Evolutionary conservation across 2,329 filamentous ascomycete genomes (phyloP).

Genomic region (Macroventuria anomochaeta): DNA sequence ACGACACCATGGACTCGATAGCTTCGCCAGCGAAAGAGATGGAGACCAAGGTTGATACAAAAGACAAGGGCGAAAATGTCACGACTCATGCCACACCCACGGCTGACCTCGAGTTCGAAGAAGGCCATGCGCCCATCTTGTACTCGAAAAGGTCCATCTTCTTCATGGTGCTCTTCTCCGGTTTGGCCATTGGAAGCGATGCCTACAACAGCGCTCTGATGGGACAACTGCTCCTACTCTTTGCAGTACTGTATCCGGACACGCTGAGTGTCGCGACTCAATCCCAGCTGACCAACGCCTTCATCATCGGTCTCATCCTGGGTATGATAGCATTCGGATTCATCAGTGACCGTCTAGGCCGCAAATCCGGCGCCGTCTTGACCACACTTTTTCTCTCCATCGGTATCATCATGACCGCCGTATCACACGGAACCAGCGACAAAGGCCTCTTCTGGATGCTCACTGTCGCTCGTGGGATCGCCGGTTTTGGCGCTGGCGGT

Average conservation of each 20-base stretch:
- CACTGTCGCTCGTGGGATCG: constrained; percentile 53
- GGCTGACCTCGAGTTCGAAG: constrained; percentile 16
- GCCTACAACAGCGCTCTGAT: constrained; percentile 48
- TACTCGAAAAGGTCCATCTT: constrained; percentile 42
- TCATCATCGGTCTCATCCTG: constrained; percentile 45
- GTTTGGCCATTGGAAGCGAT: constrained; percentile 46
- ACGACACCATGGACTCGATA: not conserved
- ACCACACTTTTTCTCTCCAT: constrained; percentile 43
- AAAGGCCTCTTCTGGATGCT: constrained; percentile 53
- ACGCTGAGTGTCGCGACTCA: constrained; percentile 34
- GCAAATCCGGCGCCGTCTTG: constrained; percentile 43
- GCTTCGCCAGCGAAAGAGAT: not conserved
- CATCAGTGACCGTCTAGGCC: constrained; percentile 42
- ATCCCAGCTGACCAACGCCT: constrained; percentile 44
- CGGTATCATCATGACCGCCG: constrained; percentile 42
- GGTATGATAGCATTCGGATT: constrained; percentile 46
- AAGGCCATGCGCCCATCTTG: constrained; percentile 23
- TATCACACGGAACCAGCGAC: constrained; percentile 32
- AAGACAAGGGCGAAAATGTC: not conserved
- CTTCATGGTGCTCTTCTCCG: constrained; percentile 46
- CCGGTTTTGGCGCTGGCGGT: constrained; percentile 50
- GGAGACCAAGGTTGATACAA: not conserved
- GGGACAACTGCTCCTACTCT: constrained; percentile 41
- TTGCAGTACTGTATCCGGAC: constrained; percentile 43
- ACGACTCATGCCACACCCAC: constrained; percentile 3